Conservation (phyloP, 2,329 filamentous ascomycete species). For the Ceratocystis colombiana region DNA sequence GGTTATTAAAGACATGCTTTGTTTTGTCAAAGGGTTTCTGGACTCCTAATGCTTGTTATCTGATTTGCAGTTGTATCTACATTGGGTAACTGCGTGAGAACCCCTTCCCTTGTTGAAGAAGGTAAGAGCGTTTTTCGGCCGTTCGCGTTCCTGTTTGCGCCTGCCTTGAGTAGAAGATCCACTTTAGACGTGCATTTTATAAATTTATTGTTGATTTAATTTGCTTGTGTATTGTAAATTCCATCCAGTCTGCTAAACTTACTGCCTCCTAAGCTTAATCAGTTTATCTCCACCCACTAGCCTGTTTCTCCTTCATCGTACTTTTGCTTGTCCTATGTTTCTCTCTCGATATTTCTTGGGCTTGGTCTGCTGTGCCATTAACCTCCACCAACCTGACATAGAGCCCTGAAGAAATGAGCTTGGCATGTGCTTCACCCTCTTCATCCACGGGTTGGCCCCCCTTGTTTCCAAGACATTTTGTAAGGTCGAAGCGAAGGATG, state of each 20-base stretch:
- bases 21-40: too few relatives aligned
- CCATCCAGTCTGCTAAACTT: too few relatives aligned
- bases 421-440: slow-evolving; percentile 3
- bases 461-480: neutral
- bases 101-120: neutral
- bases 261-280: too few relatives aligned
- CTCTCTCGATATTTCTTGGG: neutral
- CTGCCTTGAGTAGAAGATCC: neutral
- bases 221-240: too few relatives aligned
- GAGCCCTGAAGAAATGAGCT: neutral
- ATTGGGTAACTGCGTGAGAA: too few relatives aligned
- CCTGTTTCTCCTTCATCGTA: too few relatives aligned
- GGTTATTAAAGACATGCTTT: neutral
- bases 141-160: neutral
- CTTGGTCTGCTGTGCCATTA: neutral
- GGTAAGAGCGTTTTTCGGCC: neutral
- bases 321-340: too few relatives aligned
- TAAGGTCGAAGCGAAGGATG: slow-evolving; percentile 5
- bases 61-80: neutral
- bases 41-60: too few relatives aligned
- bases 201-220: neutral
- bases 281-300: too few relatives aligned
- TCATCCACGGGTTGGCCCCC: too few relatives aligned
- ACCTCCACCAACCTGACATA: neutral
- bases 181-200: slow-evolving; percentile 3